Conservation (phyloP, 2,329 filamentous ascomycete species). For the Sordariomycetes sp. region DNA sequence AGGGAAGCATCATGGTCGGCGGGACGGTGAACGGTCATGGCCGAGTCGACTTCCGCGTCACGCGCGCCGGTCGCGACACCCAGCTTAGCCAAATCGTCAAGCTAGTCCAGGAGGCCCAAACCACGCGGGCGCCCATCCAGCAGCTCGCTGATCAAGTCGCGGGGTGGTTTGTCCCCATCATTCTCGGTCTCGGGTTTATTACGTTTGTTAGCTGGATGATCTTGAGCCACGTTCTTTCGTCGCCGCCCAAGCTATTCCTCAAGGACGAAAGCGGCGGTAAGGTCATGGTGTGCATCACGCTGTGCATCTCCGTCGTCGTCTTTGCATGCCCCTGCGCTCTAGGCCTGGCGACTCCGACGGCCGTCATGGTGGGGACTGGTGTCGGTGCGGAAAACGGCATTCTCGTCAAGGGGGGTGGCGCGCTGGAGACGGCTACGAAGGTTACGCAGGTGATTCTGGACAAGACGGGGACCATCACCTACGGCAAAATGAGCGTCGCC, state of each 20-base stretch:
- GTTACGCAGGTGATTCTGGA: slow-evolving; percentile 85
- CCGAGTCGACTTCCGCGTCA: slow-evolving; percentile 83
- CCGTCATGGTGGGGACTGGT: slow-evolving; percentile 98
- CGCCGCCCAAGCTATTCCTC: slow-evolving; percentile 83
- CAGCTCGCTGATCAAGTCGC: slow-evolving; percentile 81
- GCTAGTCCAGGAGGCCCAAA: slow-evolving; percentile 95
- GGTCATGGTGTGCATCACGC: slow-evolving; percentile 91
- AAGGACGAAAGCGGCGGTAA: slow-evolving; percentile 73
- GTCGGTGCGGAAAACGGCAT: slow-evolving; percentile 93
- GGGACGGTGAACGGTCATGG: slow-evolving; percentile 94
- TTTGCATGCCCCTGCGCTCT: slow-evolving; percentile 96
- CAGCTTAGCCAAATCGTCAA: slow-evolving; percentile 97
- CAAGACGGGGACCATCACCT: slow-evolving; percentile 90
- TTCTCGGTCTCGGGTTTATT: slow-evolving; percentile 67
- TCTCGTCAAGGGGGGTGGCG: slow-evolving; percentile 91
- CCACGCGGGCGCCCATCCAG: slow-evolving; percentile 86
- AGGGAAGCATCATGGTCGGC: slow-evolving; percentile 69
- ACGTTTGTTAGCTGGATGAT: slow-evolving; percentile 94
- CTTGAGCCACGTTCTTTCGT: slow-evolving; percentile 68
- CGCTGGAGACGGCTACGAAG: slow-evolving; percentile 80
- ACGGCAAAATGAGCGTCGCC: slow-evolving; percentile 90
- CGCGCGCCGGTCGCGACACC: slow-evolving; percentile 83
- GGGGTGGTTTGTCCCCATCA: slow-evolving; percentile 85
- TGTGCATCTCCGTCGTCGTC: slow-evolving; percentile 97
- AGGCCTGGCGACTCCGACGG: slow-evolving; percentile 90